Conservation (phyloP, 805 yeast genomes). For the Wickerhamiella parazyma region DNA sequence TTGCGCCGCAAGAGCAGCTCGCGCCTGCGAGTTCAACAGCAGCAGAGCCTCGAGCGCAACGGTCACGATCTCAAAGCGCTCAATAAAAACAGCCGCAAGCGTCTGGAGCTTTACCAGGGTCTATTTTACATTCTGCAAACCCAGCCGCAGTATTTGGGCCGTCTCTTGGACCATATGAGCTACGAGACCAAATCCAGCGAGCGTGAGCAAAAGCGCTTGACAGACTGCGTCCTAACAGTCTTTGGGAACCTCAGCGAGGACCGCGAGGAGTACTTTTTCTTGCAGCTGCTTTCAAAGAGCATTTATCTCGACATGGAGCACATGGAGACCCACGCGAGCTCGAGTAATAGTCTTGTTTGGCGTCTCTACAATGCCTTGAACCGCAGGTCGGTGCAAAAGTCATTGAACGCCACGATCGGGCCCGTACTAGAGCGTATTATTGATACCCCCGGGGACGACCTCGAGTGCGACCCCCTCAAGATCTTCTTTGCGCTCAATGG, state of each 20-base stretch:
- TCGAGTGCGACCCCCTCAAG: slow-evolving; percentile 67
- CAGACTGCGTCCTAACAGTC: slow-evolving; percentile 23
- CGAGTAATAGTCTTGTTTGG: slow-evolving; percentile 31
- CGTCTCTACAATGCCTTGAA: slow-evolving; percentile 30
- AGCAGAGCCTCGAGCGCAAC: slow-evolving; percentile 8
- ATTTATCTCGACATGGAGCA: slow-evolving; percentile 7
- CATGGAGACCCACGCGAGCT: slow-evolving; percentile 11
- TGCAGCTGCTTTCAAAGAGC: slow-evolving; percentile 37
- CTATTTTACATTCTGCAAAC: slow-evolving; percentile 74
- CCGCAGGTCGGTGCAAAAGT: slow-evolving; percentile 26
- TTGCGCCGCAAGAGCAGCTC: slow-evolving; percentile 9
- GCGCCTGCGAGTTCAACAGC: slow-evolving; percentile 8
- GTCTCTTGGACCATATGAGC: slow-evolving; percentile 29
- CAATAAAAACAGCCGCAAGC: slow-evolving; percentile 28
- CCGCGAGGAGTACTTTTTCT: slow-evolving; percentile 58
- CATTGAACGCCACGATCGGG: slow-evolving; percentile 26
- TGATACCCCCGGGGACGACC: slow-evolving; percentile 33
- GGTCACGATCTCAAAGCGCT: slow-evolving; percentile 26
- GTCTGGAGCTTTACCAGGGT: slow-evolving; percentile 60
- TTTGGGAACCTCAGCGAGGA: slow-evolving; percentile 30
- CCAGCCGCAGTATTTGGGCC: slow-evolving; percentile 56
- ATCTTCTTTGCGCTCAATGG: slow-evolving; percentile 22
- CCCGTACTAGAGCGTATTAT: slow-evolving; percentile 25
- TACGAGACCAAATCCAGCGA: slow-evolving; percentile 21
- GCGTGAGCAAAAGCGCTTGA: slow-evolving; percentile 24